These are phyloP conservation scores for Geranium brycei DNA, from an alignment of 345 rosid species.

Conservation along the genomic window DNA sequence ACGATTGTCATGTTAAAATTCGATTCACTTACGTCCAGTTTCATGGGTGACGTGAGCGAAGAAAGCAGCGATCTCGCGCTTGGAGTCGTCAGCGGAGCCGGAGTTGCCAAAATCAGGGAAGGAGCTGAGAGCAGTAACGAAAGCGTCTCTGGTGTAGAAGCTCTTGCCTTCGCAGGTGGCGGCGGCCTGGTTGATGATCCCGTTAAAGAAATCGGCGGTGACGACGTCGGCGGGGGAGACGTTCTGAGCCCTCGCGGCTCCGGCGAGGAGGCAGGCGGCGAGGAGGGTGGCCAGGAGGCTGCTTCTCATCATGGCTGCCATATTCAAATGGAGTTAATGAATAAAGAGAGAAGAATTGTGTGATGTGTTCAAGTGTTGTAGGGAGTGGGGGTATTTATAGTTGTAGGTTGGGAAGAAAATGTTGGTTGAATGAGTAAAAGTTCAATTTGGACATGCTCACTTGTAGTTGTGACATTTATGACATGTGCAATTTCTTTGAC, in stretches of 20 bases:
- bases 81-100: slow-evolving; percentile 25
- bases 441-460: too few relatives aligned
- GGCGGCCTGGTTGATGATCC: slow-evolving; percentile 23
- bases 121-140: slow-evolving; percentile 16
- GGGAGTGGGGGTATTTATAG: too few relatives aligned
- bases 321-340: neutral
- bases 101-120: slow-evolving; percentile 24
- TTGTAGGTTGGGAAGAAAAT: too few relatives aligned
- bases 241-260: slow-evolving; percentile 11
- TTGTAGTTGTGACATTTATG: too few relatives aligned
- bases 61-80: slow-evolving; percentile 39
- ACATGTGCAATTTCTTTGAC: too few relatives aligned
- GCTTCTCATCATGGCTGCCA: neutral
- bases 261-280: neutral
- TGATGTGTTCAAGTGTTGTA: neutral
- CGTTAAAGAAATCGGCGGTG: slow-evolving; percentile 28
- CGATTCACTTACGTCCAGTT: slow-evolving; percentile 25
- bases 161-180: slow-evolving; percentile 22
- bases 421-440: too few relatives aligned
- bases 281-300: neutral
- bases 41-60: slow-evolving; percentile 42
- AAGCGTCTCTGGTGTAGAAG: slow-evolving; percentile 28
- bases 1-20: too few relatives aligned
- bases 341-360: neutral
- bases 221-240: slow-evolving; percentile 21